Percentiles rank a stretch among this genome's conserved stretches.
phyloP scores from a whole-genome alignment of 768 basidiomycete genomes.

The Naganishia randhawae region DNA sequence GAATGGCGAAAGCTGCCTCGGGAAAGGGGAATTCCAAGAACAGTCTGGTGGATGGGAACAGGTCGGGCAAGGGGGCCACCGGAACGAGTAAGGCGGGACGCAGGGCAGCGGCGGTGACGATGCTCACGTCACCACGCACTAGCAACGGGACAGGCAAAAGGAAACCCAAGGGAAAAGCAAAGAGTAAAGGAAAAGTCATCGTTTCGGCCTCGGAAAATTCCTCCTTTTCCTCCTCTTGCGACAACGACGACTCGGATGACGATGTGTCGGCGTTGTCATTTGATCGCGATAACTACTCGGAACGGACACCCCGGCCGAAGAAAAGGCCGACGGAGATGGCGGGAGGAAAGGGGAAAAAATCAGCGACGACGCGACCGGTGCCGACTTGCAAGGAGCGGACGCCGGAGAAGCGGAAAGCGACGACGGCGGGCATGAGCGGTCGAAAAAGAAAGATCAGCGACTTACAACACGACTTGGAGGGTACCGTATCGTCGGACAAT shows the following conservation, averaged over 20 bases:
- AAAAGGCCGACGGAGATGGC: not conserved
- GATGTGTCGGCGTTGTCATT: not conserved
- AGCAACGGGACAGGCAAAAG: not conserved
- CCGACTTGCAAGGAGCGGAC: not conserved
- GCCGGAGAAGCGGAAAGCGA: not conserved
- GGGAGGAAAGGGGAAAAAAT: not conserved
- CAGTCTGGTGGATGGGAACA: not conserved
- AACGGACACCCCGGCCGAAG: not conserved
- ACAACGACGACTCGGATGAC: not conserved
- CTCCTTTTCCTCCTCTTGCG: not conserved
- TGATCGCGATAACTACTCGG: not conserved
- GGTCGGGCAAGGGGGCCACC: not conserved
- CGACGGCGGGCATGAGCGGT: not conserved
- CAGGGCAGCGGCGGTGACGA: too few species aligned
- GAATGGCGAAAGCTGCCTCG: too few species aligned
- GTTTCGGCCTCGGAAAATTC: not conserved
- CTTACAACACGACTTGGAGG: not conserved
- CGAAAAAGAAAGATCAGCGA: not conserved
- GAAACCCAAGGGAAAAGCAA: not conserved
- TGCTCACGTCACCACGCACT: too few species aligned
- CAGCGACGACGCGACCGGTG: not conserved
- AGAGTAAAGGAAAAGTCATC: constrained; percentile 1
- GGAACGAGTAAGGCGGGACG: too few species aligned
- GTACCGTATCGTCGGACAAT: not conserved
- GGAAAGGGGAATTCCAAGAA: not conserved